Conservation (phyloP, 306 rosid genomes). For the Ormosia emarginata region DNA sequence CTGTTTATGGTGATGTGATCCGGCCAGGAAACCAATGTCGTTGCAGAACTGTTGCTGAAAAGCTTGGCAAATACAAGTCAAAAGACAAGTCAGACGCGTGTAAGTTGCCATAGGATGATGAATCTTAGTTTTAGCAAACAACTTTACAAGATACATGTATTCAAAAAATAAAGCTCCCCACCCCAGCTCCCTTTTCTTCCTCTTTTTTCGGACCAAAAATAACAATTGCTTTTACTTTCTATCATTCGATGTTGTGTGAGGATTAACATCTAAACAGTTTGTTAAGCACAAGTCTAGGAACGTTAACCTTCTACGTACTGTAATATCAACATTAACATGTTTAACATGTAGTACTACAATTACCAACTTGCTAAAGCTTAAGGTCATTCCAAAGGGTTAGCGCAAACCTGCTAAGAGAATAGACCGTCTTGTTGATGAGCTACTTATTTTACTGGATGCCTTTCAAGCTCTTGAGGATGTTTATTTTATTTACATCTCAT, state of each 20-base stretch:
- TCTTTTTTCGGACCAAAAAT: neutral
- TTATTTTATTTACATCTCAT: neutral
- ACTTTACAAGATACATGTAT: neutral
- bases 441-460: neutral
- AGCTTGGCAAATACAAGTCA: slow-evolving; percentile 76
- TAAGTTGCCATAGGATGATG: slow-evolving; percentile 60
- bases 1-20: slow-evolving; percentile 89
- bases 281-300: neutral
- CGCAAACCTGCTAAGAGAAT: neutral
- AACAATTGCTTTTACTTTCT: neutral
- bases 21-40: slow-evolving; percentile 92
- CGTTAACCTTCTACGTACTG: neutral
- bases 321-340: neutral
- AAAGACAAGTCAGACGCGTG: slow-evolving; percentile 65
- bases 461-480: neutral
- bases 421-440: neutral
- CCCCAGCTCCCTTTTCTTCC: too few relatives aligned
- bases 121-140: neutral
- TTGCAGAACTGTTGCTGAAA: slow-evolving; percentile 81
- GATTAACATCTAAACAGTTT: neutral
- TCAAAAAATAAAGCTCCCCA: neutral
- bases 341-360: neutral
- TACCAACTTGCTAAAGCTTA: neutral
- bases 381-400: neutral
- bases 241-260: neutral